A percentile compares a stretch with the other conserved stretches of the same genome.
Conservation (phyloP, 192 early-diverging fungal species). For the Linnemannia schmuckeri region DNA sequence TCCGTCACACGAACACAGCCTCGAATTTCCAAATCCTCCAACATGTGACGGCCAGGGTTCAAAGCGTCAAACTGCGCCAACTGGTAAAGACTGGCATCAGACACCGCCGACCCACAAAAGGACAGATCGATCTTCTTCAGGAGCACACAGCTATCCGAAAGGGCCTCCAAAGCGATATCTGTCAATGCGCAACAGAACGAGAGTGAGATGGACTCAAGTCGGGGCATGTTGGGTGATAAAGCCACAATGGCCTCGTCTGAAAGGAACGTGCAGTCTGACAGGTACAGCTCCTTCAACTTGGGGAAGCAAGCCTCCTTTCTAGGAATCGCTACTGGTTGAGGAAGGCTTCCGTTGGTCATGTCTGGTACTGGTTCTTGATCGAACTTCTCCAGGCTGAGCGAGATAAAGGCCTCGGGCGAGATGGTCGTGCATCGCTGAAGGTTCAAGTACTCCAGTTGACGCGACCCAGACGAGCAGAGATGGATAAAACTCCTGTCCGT, state of each 20-base stretch:
- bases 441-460: slow-evolving; percentile 70
- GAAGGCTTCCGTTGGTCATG: not conserved
- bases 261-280: slow-evolving; percentile 84
- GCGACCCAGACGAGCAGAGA: slow-evolving; percentile 58
- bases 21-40: slow-evolving; percentile 69
- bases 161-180: slow-evolving; percentile 61
- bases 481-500: slow-evolving; percentile 70
- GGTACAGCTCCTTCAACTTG: slow-evolving; percentile 65
- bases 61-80: slow-evolving; percentile 56
- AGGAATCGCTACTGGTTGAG: not conserved
- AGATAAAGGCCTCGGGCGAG: slow-evolving; percentile 70
- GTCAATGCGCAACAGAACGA: slow-evolving; percentile 86
- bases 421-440: slow-evolving; percentile 85
- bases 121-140: slow-evolving; percentile 72
- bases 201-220: slow-evolving; percentile 67
- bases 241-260: slow-evolving; percentile 72
- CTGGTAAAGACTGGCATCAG: slow-evolving; percentile 66
- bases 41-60: slow-evolving; percentile 31
- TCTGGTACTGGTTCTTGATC: not conserved
- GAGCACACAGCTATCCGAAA: slow-evolving; percentile 56
- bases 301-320: slow-evolving; percentile 41
- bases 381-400: slow-evolving; percentile 14
- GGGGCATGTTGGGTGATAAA: slow-evolving; percentile 68
- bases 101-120: slow-evolving; percentile 82
- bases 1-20: slow-evolving; percentile 66